Conservation (phyloP, 2,329 filamentous ascomycete species). For the Endoconidiophora polonica region DNA sequence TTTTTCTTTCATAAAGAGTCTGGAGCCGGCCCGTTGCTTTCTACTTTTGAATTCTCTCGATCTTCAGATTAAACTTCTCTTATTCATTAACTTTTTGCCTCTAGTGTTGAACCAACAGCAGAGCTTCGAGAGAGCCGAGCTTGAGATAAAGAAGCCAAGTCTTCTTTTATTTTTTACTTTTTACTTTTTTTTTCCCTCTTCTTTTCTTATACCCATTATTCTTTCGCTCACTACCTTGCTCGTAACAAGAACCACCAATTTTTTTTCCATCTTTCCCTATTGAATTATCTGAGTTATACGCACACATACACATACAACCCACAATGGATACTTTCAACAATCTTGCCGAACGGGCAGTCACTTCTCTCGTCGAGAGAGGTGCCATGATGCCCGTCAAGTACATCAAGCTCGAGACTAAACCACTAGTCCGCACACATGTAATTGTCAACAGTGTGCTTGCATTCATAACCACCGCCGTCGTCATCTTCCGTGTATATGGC, state of each 20-base stretch:
- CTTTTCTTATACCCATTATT: neutral
- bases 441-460: constrained; percentile 16
- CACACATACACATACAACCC: neutral
- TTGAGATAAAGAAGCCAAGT: neutral
- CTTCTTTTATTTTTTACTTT: neutral
- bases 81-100: too few relatives aligned
- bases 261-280: too few relatives aligned
- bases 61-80: too few relatives aligned
- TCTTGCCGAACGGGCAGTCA: neutral
- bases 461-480: constrained; percentile 15
- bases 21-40: too few relatives aligned
- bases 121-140: too few relatives aligned
- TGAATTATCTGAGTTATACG: too few relatives aligned
- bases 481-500: constrained; percentile 17
- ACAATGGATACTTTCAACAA: constrained; percentile 1
- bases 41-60: too few relatives aligned
- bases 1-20: too few relatives aligned
- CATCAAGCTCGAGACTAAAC: constrained; percentile 9
- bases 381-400: constrained; percentile 10
- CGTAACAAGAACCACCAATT: too few relatives aligned
- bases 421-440: constrained; percentile 17
- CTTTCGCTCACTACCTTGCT: neutral
- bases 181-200: neutral
- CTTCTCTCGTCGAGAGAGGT: neutral
- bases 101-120: too few relatives aligned